Base-by-base conservation (phyloP, 2,329 filamentous ascomycete species). In the Exophiala sp. region DNA sequence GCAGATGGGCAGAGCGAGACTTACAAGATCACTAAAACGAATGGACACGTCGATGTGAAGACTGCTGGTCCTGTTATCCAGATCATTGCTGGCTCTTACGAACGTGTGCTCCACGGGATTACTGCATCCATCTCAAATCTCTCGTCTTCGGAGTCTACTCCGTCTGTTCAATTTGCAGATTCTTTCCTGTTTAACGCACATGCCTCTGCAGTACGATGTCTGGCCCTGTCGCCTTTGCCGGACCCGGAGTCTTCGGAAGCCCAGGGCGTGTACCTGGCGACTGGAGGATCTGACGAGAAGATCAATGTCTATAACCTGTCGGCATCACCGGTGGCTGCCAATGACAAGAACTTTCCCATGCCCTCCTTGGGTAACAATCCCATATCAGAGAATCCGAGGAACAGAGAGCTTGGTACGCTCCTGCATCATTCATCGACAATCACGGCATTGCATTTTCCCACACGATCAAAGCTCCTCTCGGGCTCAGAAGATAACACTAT, bases 121-220 rank as follows among this genome's bases (percentile, higher is more conserved):
- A 88, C 86, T 6, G 89, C 86, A n/a, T 81, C 81, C 1, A 73
- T 95, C 45, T 73, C 77, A 19, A 40, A 47, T 22, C 30, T 50
- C 11, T 46, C 43, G 55, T 37, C 56, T 60, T 24, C 55, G 60
- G 54, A 48, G 61, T 19, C 47, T 46, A 3, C 35, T 58, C 29
- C 60, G 2, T 64, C 74, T 13, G 74, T 83, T 47, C 76, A 82
- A 44, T 97, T 96, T 65, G 80, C 87, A 58, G 91, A 97, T 68
- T 91, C 87, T 0, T 98, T 98, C 68, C 79, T 98, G 50, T 96
- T 98, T 78, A 88, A 90, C 64, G 90, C 93, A 11, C 93, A 98
- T 70, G 78, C 82, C 49, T 94, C 90, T 10, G 85, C 93, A 3
- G 88, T 98, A 65, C 85, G 89, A 62, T 94, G 88, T 65, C 77